Base-by-base conservation (phyloP, 1,284 basidiomycete species). In the Ganoderma lucidum region DNA sequence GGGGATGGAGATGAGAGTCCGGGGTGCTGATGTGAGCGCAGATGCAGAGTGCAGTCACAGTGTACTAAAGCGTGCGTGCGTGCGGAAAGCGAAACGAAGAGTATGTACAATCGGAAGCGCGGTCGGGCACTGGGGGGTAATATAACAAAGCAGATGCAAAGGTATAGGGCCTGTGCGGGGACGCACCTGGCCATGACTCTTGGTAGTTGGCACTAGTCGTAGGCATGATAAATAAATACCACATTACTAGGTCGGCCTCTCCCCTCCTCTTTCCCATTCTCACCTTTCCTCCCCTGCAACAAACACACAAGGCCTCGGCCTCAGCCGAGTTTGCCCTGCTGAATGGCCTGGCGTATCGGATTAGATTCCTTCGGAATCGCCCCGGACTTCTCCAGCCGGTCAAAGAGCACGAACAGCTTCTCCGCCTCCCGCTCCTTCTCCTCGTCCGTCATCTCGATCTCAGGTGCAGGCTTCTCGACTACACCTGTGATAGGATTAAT, bases 391-490 rank as follows among this genome's bases (percentile, higher is more conserved):
- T 96, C 93, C 75, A 98, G 83, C 63, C 96, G 84, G 72, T 97
- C 94, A 77, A 98, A 98, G 23, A 98, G 84, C 32, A 93, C 90
- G 77, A 97, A 95, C 58, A 98, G 83, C 77, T 91, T 92, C 82
- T 97, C 96, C 59, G 96, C 93, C 82, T 98, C 96, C 17, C 83
- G 83, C 77, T 97, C 94, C 79, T 96, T 96, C 83, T 98, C 96
- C 77, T 96, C 96, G 28, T 96, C 91, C 0, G 93, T 92, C 95
- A 98, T 96, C 55, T 90, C 87, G 28, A 79, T 67, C 77, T 78
- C 75, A 39, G 75, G 67, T 9, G 81, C 80, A 19, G 83, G 81
- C 69, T 78, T 77, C 67, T 87, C 82, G 19, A 83, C 84, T 19
- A 88, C 88, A 23, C 92, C 94, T 0, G 93, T 96, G 76, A 96